A percentile compares a stretch with the other conserved stretches of the same genome.
Evolutionary conservation across 257 asterid species (phyloP).

Genomic region (Solanum appendiculatum): DNA sequence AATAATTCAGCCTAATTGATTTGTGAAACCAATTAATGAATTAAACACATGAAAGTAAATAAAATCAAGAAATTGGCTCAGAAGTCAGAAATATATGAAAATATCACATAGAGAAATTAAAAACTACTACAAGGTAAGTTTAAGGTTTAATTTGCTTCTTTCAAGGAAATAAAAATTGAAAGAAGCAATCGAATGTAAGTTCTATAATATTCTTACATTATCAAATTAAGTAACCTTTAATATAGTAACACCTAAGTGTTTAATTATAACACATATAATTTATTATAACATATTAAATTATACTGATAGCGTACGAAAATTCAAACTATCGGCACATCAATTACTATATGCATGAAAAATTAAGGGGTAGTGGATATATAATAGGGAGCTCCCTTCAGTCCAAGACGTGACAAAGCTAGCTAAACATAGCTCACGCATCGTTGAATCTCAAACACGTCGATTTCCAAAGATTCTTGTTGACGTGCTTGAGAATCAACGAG

Average conservation of each 20-base stretch:
- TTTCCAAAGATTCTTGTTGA: background rate
- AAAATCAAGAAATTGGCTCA: background rate
- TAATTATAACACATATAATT: background rate
- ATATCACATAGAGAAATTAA: background rate
- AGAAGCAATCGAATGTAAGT: background rate
- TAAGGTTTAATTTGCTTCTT: background rate
- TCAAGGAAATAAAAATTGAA: background rate
- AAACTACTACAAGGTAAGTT: background rate
- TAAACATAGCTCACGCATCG: constrained; percentile 75
- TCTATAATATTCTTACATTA: background rate
- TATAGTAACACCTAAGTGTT: background rate
- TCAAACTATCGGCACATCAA: background rate
- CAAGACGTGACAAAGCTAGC: constrained; percentile 74
- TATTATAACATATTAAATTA: background rate
- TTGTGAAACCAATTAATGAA: background rate
- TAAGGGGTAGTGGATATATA: background rate
- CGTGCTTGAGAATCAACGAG: constrained; percentile 73
- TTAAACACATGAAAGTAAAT: background rate
- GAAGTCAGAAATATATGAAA: background rate
- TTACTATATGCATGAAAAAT: background rate
- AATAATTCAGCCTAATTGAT: background rate
- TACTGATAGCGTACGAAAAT: background rate
- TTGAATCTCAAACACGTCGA: constrained; percentile 52
- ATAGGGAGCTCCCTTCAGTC: constrained; percentile 99
- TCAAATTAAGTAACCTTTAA: background rate